Conservation (phyloP, 306 rosid genomes). For the Prunus davidiana region DNA sequence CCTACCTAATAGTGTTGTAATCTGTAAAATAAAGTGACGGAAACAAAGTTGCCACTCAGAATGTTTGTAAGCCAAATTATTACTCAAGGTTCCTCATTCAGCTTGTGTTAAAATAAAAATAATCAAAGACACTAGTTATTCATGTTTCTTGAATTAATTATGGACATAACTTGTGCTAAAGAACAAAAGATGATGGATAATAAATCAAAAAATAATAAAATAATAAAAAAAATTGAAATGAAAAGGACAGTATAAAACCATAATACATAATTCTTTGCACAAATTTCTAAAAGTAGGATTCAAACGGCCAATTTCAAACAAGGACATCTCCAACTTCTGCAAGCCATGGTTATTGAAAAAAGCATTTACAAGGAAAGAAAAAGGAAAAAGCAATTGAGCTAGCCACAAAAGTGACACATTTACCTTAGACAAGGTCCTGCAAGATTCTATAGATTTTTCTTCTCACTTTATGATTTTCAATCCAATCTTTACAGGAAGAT, state of each 20-base stretch:
- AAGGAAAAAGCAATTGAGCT: constrained; percentile 7
- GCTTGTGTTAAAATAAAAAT: neutral
- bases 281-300: constrained; percentile 11
- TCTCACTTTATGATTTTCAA: neutral
- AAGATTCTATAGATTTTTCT: neutral
- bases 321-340: constrained; percentile 10
- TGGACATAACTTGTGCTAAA: neutral
- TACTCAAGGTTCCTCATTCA: constrained; percentile 1
- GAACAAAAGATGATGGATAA: neutral
- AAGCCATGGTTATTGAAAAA: neutral
- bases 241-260: neutral
- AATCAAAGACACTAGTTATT: neutral
- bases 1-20: neutral
- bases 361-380: neutral
- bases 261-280: neutral
- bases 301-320: constrained; percentile 2
- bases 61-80: neutral
- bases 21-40: neutral
- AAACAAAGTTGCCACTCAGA: neutral
- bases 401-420: constrained; percentile 10
- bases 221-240: neutral
- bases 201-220: neutral
- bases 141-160: neutral
- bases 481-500: neutral
- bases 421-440: neutral